phyloP scores from a whole-genome alignment of 495 filamentous ascomycete genomes.

The Neurospora tetraspora region DNA sequence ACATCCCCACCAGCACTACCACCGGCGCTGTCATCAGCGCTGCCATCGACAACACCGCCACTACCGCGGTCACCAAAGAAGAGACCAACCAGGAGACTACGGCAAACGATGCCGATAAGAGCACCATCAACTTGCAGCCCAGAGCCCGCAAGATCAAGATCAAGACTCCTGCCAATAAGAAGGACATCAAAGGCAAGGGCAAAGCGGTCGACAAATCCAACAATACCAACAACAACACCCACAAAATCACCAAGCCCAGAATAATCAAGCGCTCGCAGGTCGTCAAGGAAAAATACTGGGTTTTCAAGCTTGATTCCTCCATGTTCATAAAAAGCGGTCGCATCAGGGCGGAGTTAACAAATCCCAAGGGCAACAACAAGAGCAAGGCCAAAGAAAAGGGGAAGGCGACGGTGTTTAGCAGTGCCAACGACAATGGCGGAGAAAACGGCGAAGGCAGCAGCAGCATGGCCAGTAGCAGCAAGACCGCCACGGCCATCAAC shows the following conservation, averaged over 20 bases:
- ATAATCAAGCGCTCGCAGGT: background rate
- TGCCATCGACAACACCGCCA: too few species aligned
- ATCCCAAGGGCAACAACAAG: background rate
- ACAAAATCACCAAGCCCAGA: background rate
- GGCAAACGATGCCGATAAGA: too few species aligned
- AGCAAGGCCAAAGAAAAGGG: background rate
- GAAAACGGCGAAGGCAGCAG: background rate
- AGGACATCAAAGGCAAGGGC: background rate
- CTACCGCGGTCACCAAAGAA: too few species aligned
- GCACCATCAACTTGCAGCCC: too few species aligned
- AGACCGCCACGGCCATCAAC: background rate
- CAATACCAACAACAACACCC: background rate
- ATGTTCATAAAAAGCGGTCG: background rate
- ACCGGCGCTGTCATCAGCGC: too few species aligned
- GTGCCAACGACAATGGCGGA: background rate
- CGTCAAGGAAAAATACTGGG: background rate
- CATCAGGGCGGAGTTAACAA: accelerated
- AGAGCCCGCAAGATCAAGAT: too few species aligned
- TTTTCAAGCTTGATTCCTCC: background rate
- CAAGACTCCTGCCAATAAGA: too few species aligned
- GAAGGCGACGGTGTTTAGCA: background rate
- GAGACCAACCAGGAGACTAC: too few species aligned
- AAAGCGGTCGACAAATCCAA: background rate
- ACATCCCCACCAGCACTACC: too few species aligned
- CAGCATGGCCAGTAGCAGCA: background rate